Evolutionary conservation across 106 monocot genomes (phyloP).

Genomic region (Cymbidium sinense): DNA sequence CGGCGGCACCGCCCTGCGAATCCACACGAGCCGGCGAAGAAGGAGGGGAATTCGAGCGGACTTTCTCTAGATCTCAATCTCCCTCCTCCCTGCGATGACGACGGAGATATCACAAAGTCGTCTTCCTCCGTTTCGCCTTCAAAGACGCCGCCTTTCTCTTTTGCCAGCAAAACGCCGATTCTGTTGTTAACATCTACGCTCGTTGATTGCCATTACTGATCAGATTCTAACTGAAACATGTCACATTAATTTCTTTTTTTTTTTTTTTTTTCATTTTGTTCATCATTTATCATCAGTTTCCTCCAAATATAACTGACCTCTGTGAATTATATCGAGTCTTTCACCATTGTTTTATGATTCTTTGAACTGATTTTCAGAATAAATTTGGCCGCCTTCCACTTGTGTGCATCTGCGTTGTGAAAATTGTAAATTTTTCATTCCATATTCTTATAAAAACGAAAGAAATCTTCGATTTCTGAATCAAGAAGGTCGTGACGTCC

Average conservation of each 20-base stretch:
- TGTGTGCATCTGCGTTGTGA: not conserved
- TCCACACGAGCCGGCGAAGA: slow-evolving; percentile 6
- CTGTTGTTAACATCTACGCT: slow-evolving; percentile 33
- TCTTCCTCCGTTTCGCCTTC: not conserved
- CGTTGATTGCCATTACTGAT: slow-evolving; percentile 62
- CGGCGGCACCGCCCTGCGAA: slow-evolving; percentile 33
- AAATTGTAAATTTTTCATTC: not conserved
- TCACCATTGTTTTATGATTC: too few relatives aligned
- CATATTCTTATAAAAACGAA: not conserved
- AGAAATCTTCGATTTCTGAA: not conserved
- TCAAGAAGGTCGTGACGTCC: not conserved
- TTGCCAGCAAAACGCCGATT: slow-evolving; percentile 15
- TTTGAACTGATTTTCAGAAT: too few relatives aligned
- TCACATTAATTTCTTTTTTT: not conserved
- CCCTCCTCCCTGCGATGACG: slow-evolving; percentile 52
- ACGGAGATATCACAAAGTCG: not conserved
- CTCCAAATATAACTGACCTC: not conserved
- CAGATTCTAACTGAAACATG: too few relatives aligned
- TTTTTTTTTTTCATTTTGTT: not conserved
- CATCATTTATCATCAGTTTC: too few relatives aligned
- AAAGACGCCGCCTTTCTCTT: not conserved
- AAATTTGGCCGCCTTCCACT: too few relatives aligned
- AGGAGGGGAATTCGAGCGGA: slow-evolving; percentile 14
- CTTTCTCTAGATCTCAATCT: slow-evolving; percentile 71
- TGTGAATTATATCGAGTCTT: too few relatives aligned